phyloP scores from a whole-genome alignment of 2,329 filamentous ascomycete species.

The Botryotinia calthae region DNA sequence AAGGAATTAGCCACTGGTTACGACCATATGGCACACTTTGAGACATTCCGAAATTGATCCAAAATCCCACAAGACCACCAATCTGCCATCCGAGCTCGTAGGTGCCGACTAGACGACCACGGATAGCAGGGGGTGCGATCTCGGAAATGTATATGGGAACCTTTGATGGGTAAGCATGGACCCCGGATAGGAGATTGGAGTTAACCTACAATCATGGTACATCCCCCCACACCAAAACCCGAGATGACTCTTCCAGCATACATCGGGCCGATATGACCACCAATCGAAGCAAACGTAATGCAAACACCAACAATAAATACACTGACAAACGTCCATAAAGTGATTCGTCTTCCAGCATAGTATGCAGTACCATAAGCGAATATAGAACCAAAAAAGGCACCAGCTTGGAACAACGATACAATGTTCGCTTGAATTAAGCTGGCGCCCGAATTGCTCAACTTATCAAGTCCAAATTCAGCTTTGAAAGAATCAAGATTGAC shows the following conservation, averaged over 20 bases:
- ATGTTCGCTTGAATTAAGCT: conserved; percentile 32
- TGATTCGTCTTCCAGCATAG: conserved; percentile 38
- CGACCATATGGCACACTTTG: conserved; percentile 10
- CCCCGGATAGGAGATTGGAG: conserved; percentile 59
- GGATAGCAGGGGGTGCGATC: conserved; percentile 30
- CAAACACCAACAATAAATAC: conserved; percentile 70
- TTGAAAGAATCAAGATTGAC: conserved; percentile 31
- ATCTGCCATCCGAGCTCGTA: conserved; percentile 54
- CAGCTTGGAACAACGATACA: conserved; percentile 33
- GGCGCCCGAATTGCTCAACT: conserved; percentile 24
- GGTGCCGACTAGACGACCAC: conserved; percentile 32
- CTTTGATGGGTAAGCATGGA: conserved; percentile 57
- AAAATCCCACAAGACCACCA: conserved; percentile 62
- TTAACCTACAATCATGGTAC: conserved; percentile 52
- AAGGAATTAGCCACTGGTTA: conserved; percentile 39
- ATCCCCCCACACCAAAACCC: conserved; percentile 11
- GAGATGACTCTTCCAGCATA: conserved; percentile 14
- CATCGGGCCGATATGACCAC: conserved; percentile 3
- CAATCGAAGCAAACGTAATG: conserved; percentile 59
- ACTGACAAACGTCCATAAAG: conserved; percentile 55
- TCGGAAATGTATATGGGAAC: conserved; percentile 41
- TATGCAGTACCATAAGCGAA: not conserved
- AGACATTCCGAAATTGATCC: conserved; percentile 50
- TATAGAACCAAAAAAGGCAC: conserved; percentile 20
- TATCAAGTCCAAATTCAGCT: conserved; percentile 29